These are phyloP conservation scores for Massospora cicadina DNA, from an alignment of 371 early-diverging fungal genomes.

Conservation along the genomic window DNA sequence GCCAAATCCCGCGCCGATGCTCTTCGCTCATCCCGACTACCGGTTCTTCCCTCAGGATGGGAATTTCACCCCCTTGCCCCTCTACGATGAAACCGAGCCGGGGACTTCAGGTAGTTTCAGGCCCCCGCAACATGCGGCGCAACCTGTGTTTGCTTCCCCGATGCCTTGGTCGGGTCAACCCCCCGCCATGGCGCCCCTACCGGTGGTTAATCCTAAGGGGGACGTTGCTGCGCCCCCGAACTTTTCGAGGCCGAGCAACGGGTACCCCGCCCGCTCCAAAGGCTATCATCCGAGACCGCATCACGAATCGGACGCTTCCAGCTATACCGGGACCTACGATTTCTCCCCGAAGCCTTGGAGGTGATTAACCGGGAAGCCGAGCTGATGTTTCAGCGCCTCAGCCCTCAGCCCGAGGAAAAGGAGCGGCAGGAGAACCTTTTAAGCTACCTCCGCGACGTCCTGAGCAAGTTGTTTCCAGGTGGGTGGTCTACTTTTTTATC, in stretches of 20 bases:
- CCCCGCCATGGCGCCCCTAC: background rate
- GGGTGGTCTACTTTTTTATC: background rate
- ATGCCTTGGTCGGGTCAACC: slow-evolving; percentile 2
- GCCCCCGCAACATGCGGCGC: background rate
- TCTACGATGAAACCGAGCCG: background rate
- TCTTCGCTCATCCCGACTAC: background rate
- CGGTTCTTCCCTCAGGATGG: slow-evolving; percentile 2
- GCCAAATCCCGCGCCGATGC: background rate
- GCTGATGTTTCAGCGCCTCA: background rate
- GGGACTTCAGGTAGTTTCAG: background rate
- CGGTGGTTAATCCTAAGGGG: background rate
- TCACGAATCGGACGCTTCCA: background rate
- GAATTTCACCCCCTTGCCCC: background rate
- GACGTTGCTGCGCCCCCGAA: background rate
- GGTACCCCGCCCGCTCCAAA: background rate
- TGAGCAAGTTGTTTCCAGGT: slow-evolving; percentile 4
- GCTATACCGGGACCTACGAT: background rate
- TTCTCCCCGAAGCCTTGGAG: background rate
- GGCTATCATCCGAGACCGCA: background rate
- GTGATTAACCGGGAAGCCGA: slow-evolving; percentile 1
- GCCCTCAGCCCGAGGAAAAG: background rate
- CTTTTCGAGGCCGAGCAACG: background rate
- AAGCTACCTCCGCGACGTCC: background rate
- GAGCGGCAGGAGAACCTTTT: background rate
- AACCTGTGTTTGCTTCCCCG: background rate